phyloP scores from a whole-genome alignment of 2,329 filamentous ascomycete species.

The Diaporthe caulivora region DNA sequence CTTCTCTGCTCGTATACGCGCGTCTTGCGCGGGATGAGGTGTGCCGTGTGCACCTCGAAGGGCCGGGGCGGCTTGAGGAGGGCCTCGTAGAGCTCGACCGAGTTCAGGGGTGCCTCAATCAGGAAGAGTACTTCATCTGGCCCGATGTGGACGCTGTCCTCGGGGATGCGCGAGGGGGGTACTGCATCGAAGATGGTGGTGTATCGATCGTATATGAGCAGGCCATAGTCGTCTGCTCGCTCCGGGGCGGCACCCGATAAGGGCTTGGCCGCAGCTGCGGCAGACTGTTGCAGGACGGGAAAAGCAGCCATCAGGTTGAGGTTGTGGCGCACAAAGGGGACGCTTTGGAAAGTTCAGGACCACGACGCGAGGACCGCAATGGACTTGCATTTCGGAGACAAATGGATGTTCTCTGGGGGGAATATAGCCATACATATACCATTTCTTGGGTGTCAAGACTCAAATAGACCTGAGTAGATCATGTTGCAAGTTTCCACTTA shows the following conservation, averaged over 20 bases:
- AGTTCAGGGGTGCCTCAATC: constrained; percentile 31
- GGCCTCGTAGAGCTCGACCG: constrained; percentile 33
- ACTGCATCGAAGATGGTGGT: constrained; percentile 33
- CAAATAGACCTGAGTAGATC: neutral
- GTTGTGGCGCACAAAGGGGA: neutral
- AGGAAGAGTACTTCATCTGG: constrained; percentile 33
- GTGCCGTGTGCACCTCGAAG: constrained; percentile 26
- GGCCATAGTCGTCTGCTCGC: constrained; percentile 20
- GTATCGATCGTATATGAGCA: constrained; percentile 35
- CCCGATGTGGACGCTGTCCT: constrained; percentile 28
- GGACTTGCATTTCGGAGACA: neutral
- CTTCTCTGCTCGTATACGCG: constrained; percentile 1
- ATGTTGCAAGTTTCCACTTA: constrained; percentile 20
- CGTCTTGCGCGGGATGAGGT: constrained; percentile 27
- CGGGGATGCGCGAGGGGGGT: neutral
- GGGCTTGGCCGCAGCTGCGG: constrained; percentile 17
- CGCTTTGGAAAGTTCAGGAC: neutral
- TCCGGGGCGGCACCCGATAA: neutral
- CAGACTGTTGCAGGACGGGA: constrained; percentile 13
- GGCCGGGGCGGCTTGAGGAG: constrained; percentile 30
- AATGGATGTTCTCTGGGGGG: no score
- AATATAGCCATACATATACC: constrained; percentile 1
- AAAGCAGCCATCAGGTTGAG: constrained; percentile 27
- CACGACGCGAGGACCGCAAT: neutral
- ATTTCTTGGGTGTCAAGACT: neutral